A percentile compares a stretch with the other conserved stretches of the same genome.
phyloP scores from a whole-genome alignment of 225 moss, liverwort and hornwort species.

The Polytrichum formosum region DNA sequence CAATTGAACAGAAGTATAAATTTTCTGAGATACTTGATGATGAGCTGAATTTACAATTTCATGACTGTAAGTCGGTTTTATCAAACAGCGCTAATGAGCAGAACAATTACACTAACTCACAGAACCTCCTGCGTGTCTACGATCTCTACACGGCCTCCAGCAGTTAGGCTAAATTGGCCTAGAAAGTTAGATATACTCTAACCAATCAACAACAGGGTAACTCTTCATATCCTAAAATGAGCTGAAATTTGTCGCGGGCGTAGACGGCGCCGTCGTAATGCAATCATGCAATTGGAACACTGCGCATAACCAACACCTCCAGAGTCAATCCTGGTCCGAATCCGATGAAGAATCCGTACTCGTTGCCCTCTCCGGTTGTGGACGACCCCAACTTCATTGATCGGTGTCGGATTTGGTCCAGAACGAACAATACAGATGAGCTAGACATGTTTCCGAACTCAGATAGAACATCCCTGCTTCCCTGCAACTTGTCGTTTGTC shows the following conservation, averaged over 20 bases:
- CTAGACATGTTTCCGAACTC: slow-evolving; percentile 31
- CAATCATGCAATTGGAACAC: slow-evolving; percentile 1
- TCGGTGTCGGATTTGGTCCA: slow-evolving; percentile 31
- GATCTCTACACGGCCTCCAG: too few relatives aligned
- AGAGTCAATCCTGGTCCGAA: slow-evolving; percentile 33
- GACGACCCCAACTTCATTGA: slow-evolving; percentile 11
- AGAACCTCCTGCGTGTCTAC: too few relatives aligned
- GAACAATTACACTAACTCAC: too few relatives aligned
- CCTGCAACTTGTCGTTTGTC: slow-evolving; percentile 21
- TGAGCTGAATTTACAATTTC: too few relatives aligned
- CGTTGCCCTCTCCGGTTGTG: slow-evolving; percentile 39
- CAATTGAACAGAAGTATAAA: too few relatives aligned
- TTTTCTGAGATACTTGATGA: too few relatives aligned
- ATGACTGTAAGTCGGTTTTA: too few relatives aligned
- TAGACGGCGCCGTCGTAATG: background rate
- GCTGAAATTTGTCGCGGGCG: background rate
- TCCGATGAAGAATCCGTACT: slow-evolving; percentile 27
- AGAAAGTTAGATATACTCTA: too few relatives aligned
- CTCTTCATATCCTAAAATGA: background rate
- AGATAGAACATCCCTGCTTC: slow-evolving; percentile 18
- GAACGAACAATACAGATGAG: slow-evolving; percentile 23
- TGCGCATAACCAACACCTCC: slow-evolving; percentile 18
- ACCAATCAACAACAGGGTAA: too few relatives aligned
- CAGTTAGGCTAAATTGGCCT: too few relatives aligned
- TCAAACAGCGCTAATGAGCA: too few relatives aligned